Percentiles rank a stretch among this genome's conserved stretches.
These are phyloP conservation scores for Cytidiella melzeri DNA, from an alignment of 768 basidiomycete species.

Conservation along the genomic window DNA sequence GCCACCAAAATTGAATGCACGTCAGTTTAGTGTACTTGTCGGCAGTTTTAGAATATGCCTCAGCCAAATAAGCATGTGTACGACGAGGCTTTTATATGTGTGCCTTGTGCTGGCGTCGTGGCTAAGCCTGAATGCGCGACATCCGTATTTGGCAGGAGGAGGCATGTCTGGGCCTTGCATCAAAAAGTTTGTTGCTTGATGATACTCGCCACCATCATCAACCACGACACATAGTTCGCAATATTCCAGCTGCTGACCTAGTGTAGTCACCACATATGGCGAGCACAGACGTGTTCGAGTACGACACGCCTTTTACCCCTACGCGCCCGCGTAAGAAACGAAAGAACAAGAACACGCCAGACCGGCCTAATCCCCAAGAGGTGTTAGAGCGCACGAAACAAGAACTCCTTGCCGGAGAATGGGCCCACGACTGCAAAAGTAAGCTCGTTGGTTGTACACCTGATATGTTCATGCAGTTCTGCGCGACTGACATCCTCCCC, in stretches of 20 bases:
- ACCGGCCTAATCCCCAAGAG: constrained; percentile 30
- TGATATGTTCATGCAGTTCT: neutral
- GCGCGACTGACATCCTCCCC: constrained; percentile 9
- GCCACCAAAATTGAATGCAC: neutral
- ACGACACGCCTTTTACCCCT: constrained; percentile 34
- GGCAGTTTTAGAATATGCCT: too few relatives aligned
- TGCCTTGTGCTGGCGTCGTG: neutral
- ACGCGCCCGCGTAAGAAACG: constrained; percentile 49
- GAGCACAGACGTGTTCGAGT: constrained; percentile 6
- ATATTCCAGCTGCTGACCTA: too few relatives aligned
- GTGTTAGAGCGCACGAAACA: constrained; percentile 38
- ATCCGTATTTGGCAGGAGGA: neutral
- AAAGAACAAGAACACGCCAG: constrained; percentile 30
- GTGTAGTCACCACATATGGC: too few relatives aligned
- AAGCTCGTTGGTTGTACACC: constrained; percentile 30
- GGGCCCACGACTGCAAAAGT: constrained; percentile 55
- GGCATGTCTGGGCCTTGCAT: too few relatives aligned
- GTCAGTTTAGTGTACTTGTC: too few relatives aligned
- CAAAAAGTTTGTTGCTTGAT: too few relatives aligned
- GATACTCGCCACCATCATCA: neutral
- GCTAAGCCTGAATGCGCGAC: too few relatives aligned
- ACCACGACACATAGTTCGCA: too few relatives aligned
- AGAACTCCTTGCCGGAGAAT: constrained; percentile 43
- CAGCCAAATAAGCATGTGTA: too few relatives aligned
- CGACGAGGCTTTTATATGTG: neutral